These are phyloP conservation scores for Beverwykella pulmonaria DNA, from an alignment of 495 filamentous ascomycete genomes.

Conservation along the genomic window DNA sequence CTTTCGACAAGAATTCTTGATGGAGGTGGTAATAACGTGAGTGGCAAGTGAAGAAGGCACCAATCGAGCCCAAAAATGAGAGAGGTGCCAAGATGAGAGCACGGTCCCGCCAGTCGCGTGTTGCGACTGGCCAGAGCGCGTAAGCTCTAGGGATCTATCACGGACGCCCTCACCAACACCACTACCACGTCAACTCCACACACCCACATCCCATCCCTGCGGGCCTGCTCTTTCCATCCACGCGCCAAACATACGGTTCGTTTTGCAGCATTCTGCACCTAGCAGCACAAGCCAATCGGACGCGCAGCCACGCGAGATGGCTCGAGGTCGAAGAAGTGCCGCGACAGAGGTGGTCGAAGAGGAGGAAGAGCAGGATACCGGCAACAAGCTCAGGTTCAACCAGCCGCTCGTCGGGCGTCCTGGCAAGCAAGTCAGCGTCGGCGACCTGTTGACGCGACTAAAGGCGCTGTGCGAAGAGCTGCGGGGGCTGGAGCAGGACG, in stretches of 20 bases:
- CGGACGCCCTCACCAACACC: slow-evolving; percentile 1
- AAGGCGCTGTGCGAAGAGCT: slow-evolving; percentile 82
- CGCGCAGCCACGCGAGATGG: slow-evolving; percentile 32
- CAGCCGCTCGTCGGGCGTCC: slow-evolving; percentile 90
- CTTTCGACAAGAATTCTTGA: not conserved
- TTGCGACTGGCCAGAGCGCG: slow-evolving; percentile 2
- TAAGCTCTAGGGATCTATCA: not conserved
- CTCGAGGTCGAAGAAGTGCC: slow-evolving; percentile 36
- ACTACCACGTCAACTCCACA: not conserved
- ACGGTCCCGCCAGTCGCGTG: not conserved
- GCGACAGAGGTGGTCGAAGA: slow-evolving; percentile 40
- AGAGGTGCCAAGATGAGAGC: not conserved
- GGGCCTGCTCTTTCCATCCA: not conserved
- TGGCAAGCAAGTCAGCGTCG: slow-evolving; percentile 82
- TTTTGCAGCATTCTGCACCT: not conserved
- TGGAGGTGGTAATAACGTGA: not conserved
- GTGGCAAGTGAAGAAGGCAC: not conserved
- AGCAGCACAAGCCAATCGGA: not conserved
- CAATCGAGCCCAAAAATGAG: not conserved
- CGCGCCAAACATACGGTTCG: not conserved
- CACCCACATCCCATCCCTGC: not conserved
- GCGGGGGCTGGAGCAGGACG: slow-evolving; percentile 83
- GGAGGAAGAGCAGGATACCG: slow-evolving; percentile 34
- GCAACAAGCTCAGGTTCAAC: slow-evolving; percentile 66
- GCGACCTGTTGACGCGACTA: slow-evolving; percentile 78